phyloP scores from a whole-genome alignment of 257 asterid species.

The Primulina huaijiensis region DNA sequence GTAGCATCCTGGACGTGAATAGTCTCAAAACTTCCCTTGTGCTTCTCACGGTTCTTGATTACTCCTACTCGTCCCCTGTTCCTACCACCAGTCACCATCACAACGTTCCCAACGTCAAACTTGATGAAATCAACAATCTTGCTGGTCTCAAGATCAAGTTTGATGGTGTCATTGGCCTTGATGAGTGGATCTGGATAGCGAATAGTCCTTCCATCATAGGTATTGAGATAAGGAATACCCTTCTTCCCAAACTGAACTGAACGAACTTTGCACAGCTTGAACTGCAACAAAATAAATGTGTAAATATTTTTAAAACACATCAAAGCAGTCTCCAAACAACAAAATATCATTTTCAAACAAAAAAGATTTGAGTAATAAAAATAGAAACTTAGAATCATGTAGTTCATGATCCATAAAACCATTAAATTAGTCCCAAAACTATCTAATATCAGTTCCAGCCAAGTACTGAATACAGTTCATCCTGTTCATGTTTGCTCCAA shows the following conservation, averaged over 20 bases:
- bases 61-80: conserved; percentile 78
- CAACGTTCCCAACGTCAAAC: conserved; percentile 73
- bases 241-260: conserved; percentile 60
- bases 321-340: background rate
- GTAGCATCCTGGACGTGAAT: conserved; percentile 60
- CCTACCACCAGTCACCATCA: conserved; percentile 81
- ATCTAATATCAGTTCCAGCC: too few species aligned
- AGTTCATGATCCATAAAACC: too few species aligned
- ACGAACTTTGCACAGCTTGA: conserved; percentile 71
- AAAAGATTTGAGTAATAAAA: background rate
- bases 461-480: too few species aligned
- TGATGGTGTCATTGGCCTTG: conserved; percentile 73
- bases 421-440: too few species aligned
- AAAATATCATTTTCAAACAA: background rate
- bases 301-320: background rate
- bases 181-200: conserved; percentile 71
- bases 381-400: too few species aligned
- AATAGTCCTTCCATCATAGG: conserved; percentile 73
- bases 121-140: conserved; percentile 63
- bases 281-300: conserved; percentile 31
- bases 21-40: conserved; percentile 72
- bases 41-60: conserved; percentile 73
- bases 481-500: too few species aligned
- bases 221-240: conserved; percentile 65
- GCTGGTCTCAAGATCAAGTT: conserved; percentile 53